phyloP scores from a whole-genome alignment of 2,329 filamentous ascomycete genomes.

The Hymenoscyphus fructigenus region DNA sequence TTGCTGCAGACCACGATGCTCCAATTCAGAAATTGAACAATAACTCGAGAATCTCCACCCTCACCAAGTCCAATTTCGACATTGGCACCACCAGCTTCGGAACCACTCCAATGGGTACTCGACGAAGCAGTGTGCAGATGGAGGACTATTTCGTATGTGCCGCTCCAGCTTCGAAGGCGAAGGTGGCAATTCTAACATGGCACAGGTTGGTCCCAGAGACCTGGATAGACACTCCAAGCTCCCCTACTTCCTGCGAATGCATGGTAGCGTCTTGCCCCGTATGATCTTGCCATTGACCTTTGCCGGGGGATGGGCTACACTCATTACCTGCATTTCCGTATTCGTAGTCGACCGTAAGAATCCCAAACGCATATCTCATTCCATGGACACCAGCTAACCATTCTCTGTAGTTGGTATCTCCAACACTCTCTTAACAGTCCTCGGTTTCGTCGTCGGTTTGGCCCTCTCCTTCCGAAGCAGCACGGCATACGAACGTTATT shows the following conservation, averaged over 20 bases:
- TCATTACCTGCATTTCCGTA: slow-evolving; percentile 57
- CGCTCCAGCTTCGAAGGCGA: background rate
- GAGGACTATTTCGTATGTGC: slow-evolving; percentile 33
- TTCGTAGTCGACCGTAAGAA: slow-evolving; percentile 39
- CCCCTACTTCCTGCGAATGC: slow-evolving; percentile 72
- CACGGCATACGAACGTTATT: slow-evolving; percentile 71
- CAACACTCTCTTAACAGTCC: slow-evolving; percentile 70
- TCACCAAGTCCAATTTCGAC: slow-evolving; percentile 17
- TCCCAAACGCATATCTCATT: slow-evolving; percentile 12
- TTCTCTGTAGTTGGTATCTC: slow-evolving; percentile 50
- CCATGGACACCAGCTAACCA: slow-evolving; percentile 11
- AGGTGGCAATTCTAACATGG: slow-evolving; percentile 3
- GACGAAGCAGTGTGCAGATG: slow-evolving; percentile 10
- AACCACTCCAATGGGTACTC: slow-evolving; percentile 24
- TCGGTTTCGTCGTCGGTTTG: slow-evolving; percentile 79
- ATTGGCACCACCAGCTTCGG: slow-evolving; percentile 7
- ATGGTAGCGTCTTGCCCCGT: slow-evolving; percentile 72
- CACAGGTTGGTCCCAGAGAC: slow-evolving; percentile 58
- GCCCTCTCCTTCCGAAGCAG: slow-evolving; percentile 75
- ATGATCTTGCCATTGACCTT: slow-evolving; percentile 68
- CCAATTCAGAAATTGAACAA: slow-evolving; percentile 3
- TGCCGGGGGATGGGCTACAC: slow-evolving; percentile 63
- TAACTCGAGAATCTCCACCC: slow-evolving; percentile 19
- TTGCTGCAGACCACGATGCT: background rate
- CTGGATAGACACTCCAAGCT: slow-evolving; percentile 73